These are phyloP conservation scores for Lepraria neglecta DNA, from an alignment of 495 filamentous ascomycete species.

Conservation along the genomic window DNA sequence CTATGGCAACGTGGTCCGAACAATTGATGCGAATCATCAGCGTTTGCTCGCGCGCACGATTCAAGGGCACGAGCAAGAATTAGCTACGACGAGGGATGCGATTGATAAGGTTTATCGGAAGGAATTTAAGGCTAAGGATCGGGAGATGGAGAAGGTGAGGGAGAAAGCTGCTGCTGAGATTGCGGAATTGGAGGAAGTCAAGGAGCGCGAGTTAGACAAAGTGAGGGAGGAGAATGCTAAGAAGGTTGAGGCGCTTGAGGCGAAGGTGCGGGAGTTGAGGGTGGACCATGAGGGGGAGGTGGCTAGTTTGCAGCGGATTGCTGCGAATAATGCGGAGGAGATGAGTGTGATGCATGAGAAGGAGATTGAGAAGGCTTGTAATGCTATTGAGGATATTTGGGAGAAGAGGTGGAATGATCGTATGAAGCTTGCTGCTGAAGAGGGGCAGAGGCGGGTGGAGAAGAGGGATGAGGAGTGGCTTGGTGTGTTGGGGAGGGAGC, in stretches of 20 bases:
- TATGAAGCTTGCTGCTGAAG: conserved; percentile 25
- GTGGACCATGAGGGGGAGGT: conserved; percentile 1
- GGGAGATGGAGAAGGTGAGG: conserved; percentile 18
- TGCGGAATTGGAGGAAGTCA: no score
- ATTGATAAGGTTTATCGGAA: conserved; percentile 29
- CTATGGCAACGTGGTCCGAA: conserved; percentile 30
- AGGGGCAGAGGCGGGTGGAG: conserved; percentile 22
- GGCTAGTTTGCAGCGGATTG: conserved; percentile 5
- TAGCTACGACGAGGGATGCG: conserved; percentile 24
- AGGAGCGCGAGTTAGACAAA: conserved; percentile 3
- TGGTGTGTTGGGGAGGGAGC: conserved; percentile 16
- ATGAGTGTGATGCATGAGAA: conserved; percentile 11
- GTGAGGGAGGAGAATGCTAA: conserved; percentile 10
- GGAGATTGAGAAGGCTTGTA: conserved; percentile 26
- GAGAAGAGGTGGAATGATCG: conserved; percentile 32
- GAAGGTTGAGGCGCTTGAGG: background rate
- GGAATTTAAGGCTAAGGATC: conserved; percentile 24
- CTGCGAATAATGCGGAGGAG: conserved; percentile 8
- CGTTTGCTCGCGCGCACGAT: conserved; percentile 21
- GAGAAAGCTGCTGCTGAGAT: background rate
- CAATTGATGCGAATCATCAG: conserved; percentile 27
- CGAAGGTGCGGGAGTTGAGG: background rate
- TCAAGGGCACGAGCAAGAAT: conserved; percentile 25
- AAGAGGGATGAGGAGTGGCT: conserved; percentile 31
- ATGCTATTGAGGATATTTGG: conserved; percentile 34